These are phyloP conservation scores for Hansenula sp. DNA, from an alignment of 1,139 yeast species.

Conservation along the genomic window DNA sequence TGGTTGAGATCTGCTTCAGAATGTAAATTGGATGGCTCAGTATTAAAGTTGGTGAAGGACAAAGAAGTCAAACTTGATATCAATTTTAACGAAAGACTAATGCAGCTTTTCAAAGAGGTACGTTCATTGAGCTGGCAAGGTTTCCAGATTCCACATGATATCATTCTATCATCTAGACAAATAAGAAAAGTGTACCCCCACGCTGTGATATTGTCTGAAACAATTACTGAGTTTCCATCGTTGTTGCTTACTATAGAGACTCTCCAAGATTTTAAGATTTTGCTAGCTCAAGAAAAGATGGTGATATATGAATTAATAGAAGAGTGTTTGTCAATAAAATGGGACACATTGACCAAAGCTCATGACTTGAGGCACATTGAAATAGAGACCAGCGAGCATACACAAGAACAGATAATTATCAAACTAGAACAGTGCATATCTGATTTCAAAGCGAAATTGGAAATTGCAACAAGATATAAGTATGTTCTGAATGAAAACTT, in stretches of 20 bases:
- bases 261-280: conserved; percentile 36
- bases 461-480: conserved; percentile 21
- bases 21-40: conserved; percentile 29
- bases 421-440: conserved; percentile 36
- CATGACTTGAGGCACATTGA: conserved; percentile 33
- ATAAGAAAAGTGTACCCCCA: conserved; percentile 52
- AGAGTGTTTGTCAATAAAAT: conserved; percentile 35
- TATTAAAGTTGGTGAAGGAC: conserved; percentile 33
- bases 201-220: conserved; percentile 52
- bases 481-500: conserved; percentile 20
- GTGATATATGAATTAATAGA: conserved; percentile 28
- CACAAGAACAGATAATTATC: conserved; percentile 35
- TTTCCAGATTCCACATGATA: conserved; percentile 53
- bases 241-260: conserved; percentile 22
- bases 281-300: conserved; percentile 38
- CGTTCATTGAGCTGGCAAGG: conserved; percentile 48
- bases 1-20: conserved; percentile 39
- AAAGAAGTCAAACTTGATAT: conserved; percentile 27
- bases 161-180: conserved; percentile 39
- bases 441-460: conserved; percentile 32
- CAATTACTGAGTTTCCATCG: conserved; percentile 31
- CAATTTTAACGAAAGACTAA: conserved; percentile 48
- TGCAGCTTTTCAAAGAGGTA: conserved; percentile 48
- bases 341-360: conserved; percentile 55
- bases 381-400: conserved; percentile 33